phyloP scores from a whole-genome alignment of 202 grass and related monocot genomes.

The Zoysia matrella region DNA sequence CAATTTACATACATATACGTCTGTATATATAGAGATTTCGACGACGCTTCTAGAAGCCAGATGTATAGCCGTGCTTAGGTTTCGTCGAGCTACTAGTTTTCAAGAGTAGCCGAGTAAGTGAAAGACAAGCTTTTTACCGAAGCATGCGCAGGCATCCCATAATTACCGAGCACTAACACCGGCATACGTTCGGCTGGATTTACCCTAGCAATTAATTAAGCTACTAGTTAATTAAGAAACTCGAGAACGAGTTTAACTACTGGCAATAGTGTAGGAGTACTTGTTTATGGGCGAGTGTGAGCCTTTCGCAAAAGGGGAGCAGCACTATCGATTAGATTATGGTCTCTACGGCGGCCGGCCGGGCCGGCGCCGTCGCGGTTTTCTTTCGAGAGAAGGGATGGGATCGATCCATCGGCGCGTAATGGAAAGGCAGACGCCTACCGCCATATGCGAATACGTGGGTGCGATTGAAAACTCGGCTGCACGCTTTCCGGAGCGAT shows the following conservation, averaged over 20 bases:
- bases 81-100: conserved; percentile 31
- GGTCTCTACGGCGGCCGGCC: conserved; percentile 24
- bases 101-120: conserved; percentile 31
- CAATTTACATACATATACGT: not conserved
- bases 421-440: conserved; percentile 25
- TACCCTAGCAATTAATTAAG: conserved; percentile 25
- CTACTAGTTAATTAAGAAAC: not conserved
- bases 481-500: not conserved
- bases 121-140: conserved; percentile 38
- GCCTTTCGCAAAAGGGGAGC: conserved; percentile 32
- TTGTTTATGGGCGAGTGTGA: conserved; percentile 11
- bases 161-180: conserved; percentile 24
- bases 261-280: not conserved
- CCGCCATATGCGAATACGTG: not conserved
- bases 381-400: conserved; percentile 10
- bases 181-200: not conserved
- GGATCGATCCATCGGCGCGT: not conserved
- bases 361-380: conserved; percentile 9
- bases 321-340: conserved; percentile 49
- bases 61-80: not conserved
- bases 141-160: conserved; percentile 28
- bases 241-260: not conserved
- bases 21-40: not conserved
- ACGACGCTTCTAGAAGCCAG: conserved; percentile 15
- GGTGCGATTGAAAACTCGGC: conserved; percentile 1